Base-by-base conservation (phyloP, 768 basidiomycete species). In the Leccinum subtestaceum region DNA sequence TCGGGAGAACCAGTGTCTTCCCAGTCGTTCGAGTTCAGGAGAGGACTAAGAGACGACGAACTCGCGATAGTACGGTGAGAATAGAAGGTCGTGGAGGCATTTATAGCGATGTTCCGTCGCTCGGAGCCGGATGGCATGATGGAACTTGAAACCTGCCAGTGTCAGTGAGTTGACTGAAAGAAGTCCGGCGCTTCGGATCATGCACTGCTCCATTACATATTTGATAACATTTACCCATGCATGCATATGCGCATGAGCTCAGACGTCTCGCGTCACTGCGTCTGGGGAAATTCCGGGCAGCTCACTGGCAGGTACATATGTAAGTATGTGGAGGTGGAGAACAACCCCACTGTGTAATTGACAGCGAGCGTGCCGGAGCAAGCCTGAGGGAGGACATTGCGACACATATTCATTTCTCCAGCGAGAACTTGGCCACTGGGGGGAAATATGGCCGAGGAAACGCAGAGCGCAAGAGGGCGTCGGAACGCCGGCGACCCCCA, bases 11-110 rank as follows among this genome's bases (percentile, higher is more conserved):
- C 25, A 29, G 17, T 43, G 55, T 55, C n/a, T 49, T 60, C 58
- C 48, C 5, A 12, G 15, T 65, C 60, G 63, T 55, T 13, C 3
- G 51, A 4, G 48, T 46, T 27, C 21, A 60, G 32, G 5, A 60
- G 61, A 10, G 63, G 63, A 13, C 12, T 53, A 0, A 65, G 59
- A 55, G 67, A 59, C n/a, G 67, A 63, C 15, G 67, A 45, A 45
- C 57, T 62, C 13, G 53, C 53, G 13, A 56, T 59, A 45, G 59
- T 55, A 60, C 57, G 47, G 29, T 57, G 46, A 48, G 17, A n/a
- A 12, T 4, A 46, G 49, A 5, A 2, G 0, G 31, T 11, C 43
- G 57, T 43, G 17, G 46, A 27, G 2, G 45, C 38, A 60, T 61
- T 69, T 67, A 63, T 69, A 65, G 5, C 8, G 11, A n/a, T 19